Conservation (phyloP, 768 basidiomycete genomes). For the Mycena rebaudengoi region DNA sequence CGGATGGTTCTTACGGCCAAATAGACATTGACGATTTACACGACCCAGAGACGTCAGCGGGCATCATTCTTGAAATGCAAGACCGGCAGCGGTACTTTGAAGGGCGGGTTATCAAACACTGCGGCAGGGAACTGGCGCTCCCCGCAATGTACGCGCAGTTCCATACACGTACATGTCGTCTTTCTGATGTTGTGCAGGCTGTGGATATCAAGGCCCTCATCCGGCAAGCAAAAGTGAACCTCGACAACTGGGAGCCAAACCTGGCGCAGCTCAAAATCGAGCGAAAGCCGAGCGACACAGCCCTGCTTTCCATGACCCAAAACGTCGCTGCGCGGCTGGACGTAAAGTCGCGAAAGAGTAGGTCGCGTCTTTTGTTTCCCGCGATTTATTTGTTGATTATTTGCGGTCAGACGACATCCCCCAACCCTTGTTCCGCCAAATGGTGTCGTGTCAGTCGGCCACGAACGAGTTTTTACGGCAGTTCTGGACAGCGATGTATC, state of each 20-base stretch:
- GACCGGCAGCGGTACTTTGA: slow-evolving; percentile 87
- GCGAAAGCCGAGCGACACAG: slow-evolving; percentile 70
- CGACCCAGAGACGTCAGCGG: slow-evolving; percentile 67
- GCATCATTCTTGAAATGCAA: slow-evolving; percentile 88
- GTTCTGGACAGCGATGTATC: slow-evolving; percentile 91
- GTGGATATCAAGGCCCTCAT: slow-evolving; percentile 59
- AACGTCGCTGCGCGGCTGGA: slow-evolving; percentile 80
- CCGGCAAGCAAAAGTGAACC: slow-evolving; percentile 52
- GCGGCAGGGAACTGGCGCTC: slow-evolving; percentile 37
- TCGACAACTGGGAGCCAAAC: slow-evolving; percentile 65
- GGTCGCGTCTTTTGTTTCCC: slow-evolving; percentile 26
- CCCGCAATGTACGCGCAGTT: slow-evolving; percentile 37
- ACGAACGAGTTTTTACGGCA: slow-evolving; percentile 97
- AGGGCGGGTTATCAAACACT: slow-evolving; percentile 55
- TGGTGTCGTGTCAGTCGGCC: slow-evolving; percentile 91
- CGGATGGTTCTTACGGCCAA: slow-evolving; percentile 56
- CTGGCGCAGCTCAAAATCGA: slow-evolving; percentile 77
- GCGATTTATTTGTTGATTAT: background rate
- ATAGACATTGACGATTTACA: slow-evolving; percentile 90
- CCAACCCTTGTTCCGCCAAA: slow-evolving; percentile 77
- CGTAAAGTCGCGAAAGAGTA: slow-evolving; percentile 71
- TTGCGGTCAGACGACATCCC: slow-evolving; percentile 79
- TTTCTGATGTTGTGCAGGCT: slow-evolving; percentile 38
- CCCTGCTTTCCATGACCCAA: slow-evolving; percentile 78
- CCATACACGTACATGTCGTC: background rate